Percentiles rank a stretch among this genome's conserved stretches.
These are phyloP conservation scores for Incumbomyces lentus DNA, from an alignment of 2,329 filamentous ascomycete species.

Conservation along the genomic window DNA sequence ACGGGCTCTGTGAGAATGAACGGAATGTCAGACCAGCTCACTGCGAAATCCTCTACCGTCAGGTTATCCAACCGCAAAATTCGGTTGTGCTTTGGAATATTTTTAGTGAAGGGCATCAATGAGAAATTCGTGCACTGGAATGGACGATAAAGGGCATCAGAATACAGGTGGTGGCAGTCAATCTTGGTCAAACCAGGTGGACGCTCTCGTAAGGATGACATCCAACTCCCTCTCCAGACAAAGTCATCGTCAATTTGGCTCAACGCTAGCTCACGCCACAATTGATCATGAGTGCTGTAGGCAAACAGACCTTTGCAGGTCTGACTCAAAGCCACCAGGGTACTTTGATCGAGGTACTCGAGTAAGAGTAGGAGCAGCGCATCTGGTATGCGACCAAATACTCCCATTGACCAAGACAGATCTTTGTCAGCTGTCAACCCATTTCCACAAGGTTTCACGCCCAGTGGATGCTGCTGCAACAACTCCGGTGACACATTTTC, in stretches of 20 bases:
- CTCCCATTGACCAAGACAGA: slow-evolving; percentile 56
- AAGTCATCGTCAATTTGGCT: slow-evolving; percentile 33
- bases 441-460: slow-evolving; percentile 81
- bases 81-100: slow-evolving; percentile 63
- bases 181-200: slow-evolving; percentile 46
- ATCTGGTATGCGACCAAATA: slow-evolving; percentile 62
- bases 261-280: slow-evolving; percentile 80
- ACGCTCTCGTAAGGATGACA: slow-evolving; percentile 61
- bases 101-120: slow-evolving; percentile 54
- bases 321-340: slow-evolving; percentile 56
- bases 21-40: slow-evolving; percentile 65
- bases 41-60: slow-evolving; percentile 61
- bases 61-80: slow-evolving; percentile 63
- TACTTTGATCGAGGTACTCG: slow-evolving; percentile 58
- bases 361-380: slow-evolving; percentile 67
- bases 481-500: slow-evolving; percentile 4
- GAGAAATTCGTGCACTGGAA: slow-evolving; percentile 77
- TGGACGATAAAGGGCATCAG: slow-evolving; percentile 79
- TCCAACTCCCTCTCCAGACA: slow-evolving; percentile 75
- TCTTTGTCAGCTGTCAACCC: slow-evolving; percentile 56
- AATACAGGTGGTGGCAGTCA: slow-evolving; percentile 71
- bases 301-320: slow-evolving; percentile 82
- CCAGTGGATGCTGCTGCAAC: slow-evolving; percentile 66
- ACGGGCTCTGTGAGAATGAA: slow-evolving; percentile 81
- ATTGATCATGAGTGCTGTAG: slow-evolving; percentile 70